Conservation (phyloP, 768 basidiomycete species). For the Boletus rex-veris region DNA sequence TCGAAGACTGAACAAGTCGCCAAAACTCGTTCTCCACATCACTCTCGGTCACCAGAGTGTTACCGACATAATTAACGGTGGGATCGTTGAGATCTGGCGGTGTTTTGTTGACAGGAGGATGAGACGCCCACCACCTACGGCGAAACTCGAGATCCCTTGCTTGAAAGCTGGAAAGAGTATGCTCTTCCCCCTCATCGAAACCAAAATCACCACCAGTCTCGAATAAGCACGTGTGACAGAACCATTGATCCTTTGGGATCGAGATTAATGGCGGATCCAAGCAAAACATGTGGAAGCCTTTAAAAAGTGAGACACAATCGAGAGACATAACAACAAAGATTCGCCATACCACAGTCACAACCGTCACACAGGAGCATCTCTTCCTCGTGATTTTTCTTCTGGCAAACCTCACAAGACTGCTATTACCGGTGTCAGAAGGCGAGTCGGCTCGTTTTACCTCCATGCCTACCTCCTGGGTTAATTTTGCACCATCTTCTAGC, state of each 20-base stretch:
- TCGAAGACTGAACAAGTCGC: conserved; percentile 85
- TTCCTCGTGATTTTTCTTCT: conserved; percentile 81
- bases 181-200: conserved; percentile 97
- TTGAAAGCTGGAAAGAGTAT: conserved; percentile 87
- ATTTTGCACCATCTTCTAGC: conserved; percentile 38
- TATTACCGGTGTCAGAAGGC: conserved; percentile 32
- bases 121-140: conserved; percentile 80
- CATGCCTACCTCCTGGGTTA: conserved; percentile 49
- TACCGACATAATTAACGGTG: conserved; percentile 53
- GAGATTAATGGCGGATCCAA: conserved; percentile 83
- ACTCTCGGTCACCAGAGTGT: conserved; percentile 73
- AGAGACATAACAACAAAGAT: conserved; percentile 10
- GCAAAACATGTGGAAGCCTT: conserved; percentile 97
- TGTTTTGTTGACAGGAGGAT: conserved; percentile 48
- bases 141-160: conserved; percentile 88
- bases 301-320: conserved; percentile 16
- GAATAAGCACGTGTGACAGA: conserved; percentile 86
- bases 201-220: conserved; percentile 95
- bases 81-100: conserved; percentile 43
- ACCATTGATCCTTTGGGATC: conserved; percentile 96
- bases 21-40: conserved; percentile 97
- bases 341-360: conserved; percentile 67
- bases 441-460: conserved; percentile 14
- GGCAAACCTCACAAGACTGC: conserved; percentile 92
- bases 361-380: conserved; percentile 92